A percentile compares a stretch with the other conserved stretches of the same genome.
Evolutionary conservation across 164 flowering plant genomes (phyloP).

Genomic region (Vitis labrusca): DNA sequence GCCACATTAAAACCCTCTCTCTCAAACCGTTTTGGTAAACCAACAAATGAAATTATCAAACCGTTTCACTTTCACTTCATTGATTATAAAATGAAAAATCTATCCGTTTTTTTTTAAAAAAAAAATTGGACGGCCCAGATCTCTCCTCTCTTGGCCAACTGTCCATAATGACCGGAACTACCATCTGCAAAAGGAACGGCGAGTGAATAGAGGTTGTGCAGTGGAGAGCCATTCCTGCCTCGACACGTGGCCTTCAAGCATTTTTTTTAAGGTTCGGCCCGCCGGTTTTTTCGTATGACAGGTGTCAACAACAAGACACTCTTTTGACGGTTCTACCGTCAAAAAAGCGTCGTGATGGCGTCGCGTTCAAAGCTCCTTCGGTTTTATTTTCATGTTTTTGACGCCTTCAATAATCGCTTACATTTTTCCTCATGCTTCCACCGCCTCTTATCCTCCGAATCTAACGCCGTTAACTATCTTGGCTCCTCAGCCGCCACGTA

Average conservation of each 20-base stretch:
- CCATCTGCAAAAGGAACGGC: constrained; percentile 10
- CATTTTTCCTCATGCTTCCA: constrained; percentile 7
- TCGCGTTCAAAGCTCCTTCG: not conserved
- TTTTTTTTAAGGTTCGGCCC: constrained; percentile 6
- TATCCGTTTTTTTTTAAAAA: not conserved
- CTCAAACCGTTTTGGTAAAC: not conserved
- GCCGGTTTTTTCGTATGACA: constrained; percentile 20
- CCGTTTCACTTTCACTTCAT: not conserved
- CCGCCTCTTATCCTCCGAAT: constrained; percentile 21
- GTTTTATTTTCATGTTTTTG: not conserved
- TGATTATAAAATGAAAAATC: not conserved
- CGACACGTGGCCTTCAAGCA: constrained; percentile 2
- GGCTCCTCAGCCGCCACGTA: constrained; percentile 16
- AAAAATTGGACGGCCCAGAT: not conserved
- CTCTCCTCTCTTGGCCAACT: too few relatives aligned
- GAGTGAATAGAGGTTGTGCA: constrained; percentile 8
- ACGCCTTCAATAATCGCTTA: not conserved
- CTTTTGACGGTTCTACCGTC: constrained; percentile 16
- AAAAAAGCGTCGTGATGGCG: not conserved
- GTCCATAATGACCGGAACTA: constrained; percentile 1
- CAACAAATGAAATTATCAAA: not conserved
- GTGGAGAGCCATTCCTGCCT: not conserved
- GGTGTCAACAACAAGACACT: constrained; percentile 14
- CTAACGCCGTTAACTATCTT: constrained; percentile 27
- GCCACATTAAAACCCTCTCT: not conserved